These are phyloP conservation scores for Dictyostelium purpureum DNA, from an alignment of 78 protist species.

Conservation along the genomic window DNA sequence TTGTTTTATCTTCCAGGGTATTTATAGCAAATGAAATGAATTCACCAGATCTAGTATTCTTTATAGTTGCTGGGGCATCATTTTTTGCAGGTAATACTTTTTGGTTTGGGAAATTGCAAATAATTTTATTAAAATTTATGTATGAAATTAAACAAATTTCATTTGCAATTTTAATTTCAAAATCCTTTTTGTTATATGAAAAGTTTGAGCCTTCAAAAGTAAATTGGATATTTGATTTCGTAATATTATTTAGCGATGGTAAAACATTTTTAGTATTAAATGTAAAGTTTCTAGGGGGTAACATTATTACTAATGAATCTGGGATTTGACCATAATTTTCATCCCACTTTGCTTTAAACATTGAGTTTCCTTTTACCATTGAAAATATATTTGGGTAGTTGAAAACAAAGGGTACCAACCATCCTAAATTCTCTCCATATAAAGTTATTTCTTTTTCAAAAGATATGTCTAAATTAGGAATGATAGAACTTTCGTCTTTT, in stretches of 20 bases:
- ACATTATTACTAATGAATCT: neutral
- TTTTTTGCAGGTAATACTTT: too few species aligned
- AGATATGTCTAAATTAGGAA: neutral
- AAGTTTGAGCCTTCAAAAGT: neutral
- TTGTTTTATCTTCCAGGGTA: too few species aligned
- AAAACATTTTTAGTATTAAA: neutral
- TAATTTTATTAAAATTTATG: neutral
- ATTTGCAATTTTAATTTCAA: neutral
- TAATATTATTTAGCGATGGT: neutral
- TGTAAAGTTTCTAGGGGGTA: neutral
- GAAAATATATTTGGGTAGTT: neutral
- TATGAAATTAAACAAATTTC: neutral
- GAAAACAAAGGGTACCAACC: neutral
- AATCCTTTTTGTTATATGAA: neutral
- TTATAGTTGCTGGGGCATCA: too few species aligned
- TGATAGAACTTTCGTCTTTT: neutral
- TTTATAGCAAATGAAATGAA: too few species aligned
- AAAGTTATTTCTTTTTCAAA: neutral
- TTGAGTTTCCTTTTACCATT: neutral
- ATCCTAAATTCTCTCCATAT: neutral
- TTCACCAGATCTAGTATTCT: too few species aligned
- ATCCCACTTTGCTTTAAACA: neutral
- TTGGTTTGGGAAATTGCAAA: neutral
- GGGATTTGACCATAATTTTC: neutral
- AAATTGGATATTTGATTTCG: neutral